Evolutionary conservation across 2,329 filamentous ascomycete genomes (phyloP).

Genomic region (Podosphaera aphanis): DNA sequence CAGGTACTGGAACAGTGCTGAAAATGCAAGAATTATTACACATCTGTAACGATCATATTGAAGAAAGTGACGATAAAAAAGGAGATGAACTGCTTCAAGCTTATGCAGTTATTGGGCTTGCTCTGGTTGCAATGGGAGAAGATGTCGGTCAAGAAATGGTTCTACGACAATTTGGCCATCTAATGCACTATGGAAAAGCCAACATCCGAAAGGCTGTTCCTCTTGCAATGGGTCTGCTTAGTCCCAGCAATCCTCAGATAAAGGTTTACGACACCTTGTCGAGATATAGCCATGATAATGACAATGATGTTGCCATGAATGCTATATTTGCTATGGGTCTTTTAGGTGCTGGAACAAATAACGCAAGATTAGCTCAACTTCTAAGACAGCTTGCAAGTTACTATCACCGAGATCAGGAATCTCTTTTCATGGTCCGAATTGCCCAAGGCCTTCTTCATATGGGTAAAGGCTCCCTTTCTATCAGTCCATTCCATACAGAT

Average conservation of each 20-base stretch:
- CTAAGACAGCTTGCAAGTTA: constrained; percentile 89
- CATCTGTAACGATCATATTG: constrained; percentile 93
- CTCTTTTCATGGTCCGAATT: constrained; percentile 96
- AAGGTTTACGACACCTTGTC: constrained; percentile 98
- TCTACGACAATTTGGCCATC: constrained; percentile 81
- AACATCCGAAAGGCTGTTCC: constrained; percentile 95
- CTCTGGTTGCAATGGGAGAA: constrained; percentile 90
- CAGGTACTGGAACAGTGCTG: constrained; percentile 83
- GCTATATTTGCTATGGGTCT: constrained; percentile 99
- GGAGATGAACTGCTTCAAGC: constrained; percentile 87
- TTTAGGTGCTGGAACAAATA: constrained; percentile 89
- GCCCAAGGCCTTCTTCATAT: constrained; percentile 94
- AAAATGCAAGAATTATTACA: constrained; percentile 95
- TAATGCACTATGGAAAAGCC: constrained; percentile 97
- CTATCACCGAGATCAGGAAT: constrained; percentile 90
- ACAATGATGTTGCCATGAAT: constrained; percentile 94
- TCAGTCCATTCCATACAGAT: constrained; percentile 98
- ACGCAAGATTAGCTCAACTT: constrained; percentile 82
- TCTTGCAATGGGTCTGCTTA: constrained; percentile 86
- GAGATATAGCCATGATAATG: constrained; percentile 93
- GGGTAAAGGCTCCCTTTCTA: constrained; percentile 90
- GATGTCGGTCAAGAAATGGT: constrained; percentile 99
- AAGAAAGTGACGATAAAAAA: constrained; percentile 84
- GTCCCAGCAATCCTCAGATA: constrained; percentile 97
- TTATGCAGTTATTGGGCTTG: constrained; percentile 85